These are phyloP conservation scores for Mrakia hoshinonis DNA, from an alignment of 768 basidiomycete species.

Conservation along the genomic window DNA sequence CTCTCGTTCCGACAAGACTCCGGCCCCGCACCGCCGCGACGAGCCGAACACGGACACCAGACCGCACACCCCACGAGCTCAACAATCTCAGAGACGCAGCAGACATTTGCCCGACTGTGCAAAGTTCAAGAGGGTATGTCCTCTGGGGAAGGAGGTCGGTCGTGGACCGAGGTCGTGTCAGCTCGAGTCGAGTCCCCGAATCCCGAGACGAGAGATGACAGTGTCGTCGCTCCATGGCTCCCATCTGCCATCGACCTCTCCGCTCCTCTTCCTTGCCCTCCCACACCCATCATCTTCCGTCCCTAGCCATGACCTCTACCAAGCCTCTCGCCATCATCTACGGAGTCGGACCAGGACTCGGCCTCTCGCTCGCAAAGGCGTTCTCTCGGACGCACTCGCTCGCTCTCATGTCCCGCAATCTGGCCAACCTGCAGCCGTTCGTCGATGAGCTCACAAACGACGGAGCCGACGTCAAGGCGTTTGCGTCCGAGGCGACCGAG, in stretches of 20 bases:
- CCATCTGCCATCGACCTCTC: background rate
- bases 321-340: constrained; percentile 20
- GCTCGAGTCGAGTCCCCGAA: background rate
- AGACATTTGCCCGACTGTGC: too few species aligned
- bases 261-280: background rate
- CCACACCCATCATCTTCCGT: background rate
- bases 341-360: constrained; percentile 18
- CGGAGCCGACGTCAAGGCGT: constrained; percentile 6
- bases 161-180: background rate
- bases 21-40: background rate
- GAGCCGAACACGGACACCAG: background rate
- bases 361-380: constrained; percentile 10
- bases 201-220: background rate
- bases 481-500: background rate
- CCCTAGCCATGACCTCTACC: background rate
- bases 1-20: background rate
- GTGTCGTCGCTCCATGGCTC: background rate
- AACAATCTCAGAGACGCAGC: too few species aligned
- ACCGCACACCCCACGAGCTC: too few species aligned
- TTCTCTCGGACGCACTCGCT: constrained; percentile 24
- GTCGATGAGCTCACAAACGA: constrained; percentile 19
- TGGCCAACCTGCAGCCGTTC: constrained; percentile 19
- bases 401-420: constrained; percentile 33
- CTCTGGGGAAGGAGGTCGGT: background rate
- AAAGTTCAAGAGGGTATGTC: too few species aligned